Evolutionary conservation across 2,329 filamentous ascomycete genomes (phyloP), one percentile per base, ranked within the genome.

Genomic region (Paracorniculantispora psalliotae): DNA sequence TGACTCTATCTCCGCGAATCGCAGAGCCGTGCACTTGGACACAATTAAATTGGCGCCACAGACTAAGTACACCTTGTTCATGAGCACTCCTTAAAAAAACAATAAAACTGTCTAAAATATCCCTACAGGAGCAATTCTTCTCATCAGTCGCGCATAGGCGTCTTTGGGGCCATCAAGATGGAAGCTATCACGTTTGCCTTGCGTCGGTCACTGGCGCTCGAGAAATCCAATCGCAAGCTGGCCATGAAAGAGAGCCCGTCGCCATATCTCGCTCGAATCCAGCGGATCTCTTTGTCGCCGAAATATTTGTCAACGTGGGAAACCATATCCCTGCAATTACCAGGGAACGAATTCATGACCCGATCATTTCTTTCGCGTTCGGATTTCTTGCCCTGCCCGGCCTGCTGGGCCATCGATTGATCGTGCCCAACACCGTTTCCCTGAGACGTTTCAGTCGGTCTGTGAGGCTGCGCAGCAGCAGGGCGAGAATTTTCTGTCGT

Each of bases 161-260:
- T 39, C 25, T n/a, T n/a, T 5, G 50, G n/a, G 1, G 50, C 35
- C 53, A 57, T 57, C 21, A 57, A 21, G 17, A 57, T 57, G 3
- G 30, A 43, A 15, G 53, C 53, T 15, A 57, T 33, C 17, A 17
- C 41, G 43, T 49, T 57, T 9, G 53, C 53, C 33, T 49, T 57
- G 53, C 19, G 30, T 9, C 53, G 28, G 23, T 57, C 53, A 5
- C 17, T 9, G 15, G 53, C 17, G 3, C 21, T 30, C 9, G 21
- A 25, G 33, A 37, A 48, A 13, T 23, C 21, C 7, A 57, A 44
- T 4, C 53, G 43, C 33, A 57, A 33, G 15, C 33, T 47, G 30
- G 30, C 44, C 53, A 57, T 57, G 12, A 57, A 57, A 12, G 44
- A 39, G 23, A 48, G 43, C 6, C 15, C 41, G 12, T 57, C 53